Evolutionary conservation across 2,329 filamentous ascomycete species (phyloP).

Genomic region (Xylaria digitata): DNA sequence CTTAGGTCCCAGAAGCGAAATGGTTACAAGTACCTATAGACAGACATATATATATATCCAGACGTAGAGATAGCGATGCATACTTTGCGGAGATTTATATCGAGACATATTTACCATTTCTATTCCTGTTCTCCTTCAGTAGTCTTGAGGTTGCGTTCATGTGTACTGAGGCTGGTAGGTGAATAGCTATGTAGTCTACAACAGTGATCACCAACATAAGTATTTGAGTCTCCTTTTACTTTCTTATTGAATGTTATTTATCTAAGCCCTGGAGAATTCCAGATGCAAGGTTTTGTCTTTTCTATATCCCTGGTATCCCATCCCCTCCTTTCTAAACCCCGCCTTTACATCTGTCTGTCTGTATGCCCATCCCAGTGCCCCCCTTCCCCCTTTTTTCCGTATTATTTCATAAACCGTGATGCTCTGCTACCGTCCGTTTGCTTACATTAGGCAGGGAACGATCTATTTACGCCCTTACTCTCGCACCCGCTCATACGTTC

Average conservation of each 20-base stretch:
- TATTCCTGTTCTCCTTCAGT: neutral
- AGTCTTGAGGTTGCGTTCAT: too few relatives aligned
- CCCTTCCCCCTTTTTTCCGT: neutral
- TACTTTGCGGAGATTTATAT: neutral
- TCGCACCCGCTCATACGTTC: neutral
- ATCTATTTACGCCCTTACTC: neutral
- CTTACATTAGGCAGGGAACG: neutral
- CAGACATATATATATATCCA: neutral
- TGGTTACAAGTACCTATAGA: neutral
- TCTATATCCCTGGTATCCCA: neutral
- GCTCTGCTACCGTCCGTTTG: neutral
- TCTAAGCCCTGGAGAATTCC: neutral
- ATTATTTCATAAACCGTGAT: neutral
- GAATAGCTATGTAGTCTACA: neutral
- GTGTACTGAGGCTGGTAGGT: too few relatives aligned
- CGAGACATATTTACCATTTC: neutral
- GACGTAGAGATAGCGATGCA: constrained; percentile 12
- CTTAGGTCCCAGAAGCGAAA: neutral
- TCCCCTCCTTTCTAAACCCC: neutral
- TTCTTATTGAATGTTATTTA: neutral
- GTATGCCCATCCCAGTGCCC: neutral
- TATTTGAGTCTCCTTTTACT: too few relatives aligned
- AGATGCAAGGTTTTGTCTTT: too few relatives aligned
- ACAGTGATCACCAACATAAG: neutral
- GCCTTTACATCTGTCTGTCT: neutral